Evolutionary conservation across 2,329 filamentous ascomycete genomes (phyloP).

Genomic region (Cladosporium austrohemisphaericum): DNA sequence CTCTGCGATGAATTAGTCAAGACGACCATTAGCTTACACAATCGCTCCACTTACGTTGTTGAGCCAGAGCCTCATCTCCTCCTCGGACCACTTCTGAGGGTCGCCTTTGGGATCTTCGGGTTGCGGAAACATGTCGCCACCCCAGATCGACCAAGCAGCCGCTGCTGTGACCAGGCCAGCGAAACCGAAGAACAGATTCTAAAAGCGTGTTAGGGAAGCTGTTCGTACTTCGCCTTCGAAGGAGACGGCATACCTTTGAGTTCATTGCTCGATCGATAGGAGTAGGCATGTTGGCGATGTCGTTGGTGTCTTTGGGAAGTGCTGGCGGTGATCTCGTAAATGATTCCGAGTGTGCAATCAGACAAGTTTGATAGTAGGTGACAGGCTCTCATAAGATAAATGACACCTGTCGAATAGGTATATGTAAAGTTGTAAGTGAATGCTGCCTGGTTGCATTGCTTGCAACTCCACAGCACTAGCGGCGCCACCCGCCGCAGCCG

Average conservation of each 20-base stretch:
- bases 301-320: background rate
- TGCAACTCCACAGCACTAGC: no score
- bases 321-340: no score
- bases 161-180: constrained; percentile 76
- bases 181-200: constrained; percentile 59
- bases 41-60: constrained; percentile 69
- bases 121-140: constrained; percentile 75
- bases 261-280: constrained; percentile 47
- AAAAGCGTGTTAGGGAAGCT: background rate
- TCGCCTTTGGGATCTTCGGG: constrained; percentile 73
- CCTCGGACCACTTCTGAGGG: constrained; percentile 68
- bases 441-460: no score
- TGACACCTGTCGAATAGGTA: no score
- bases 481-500: no score
- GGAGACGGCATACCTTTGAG: constrained; percentile 43
- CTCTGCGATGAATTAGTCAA: constrained; percentile 47
- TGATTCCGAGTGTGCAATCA: no score
- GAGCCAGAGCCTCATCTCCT: constrained; percentile 79
- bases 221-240: no score
- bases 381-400: no score
- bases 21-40: no score
- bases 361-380: no score
- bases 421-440: no score
- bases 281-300: constrained; percentile 42
- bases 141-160: constrained; percentile 81